These are phyloP conservation scores for Vigna hirtella DNA, from an alignment of 306 rosid genomes.

Conservation along the genomic window DNA sequence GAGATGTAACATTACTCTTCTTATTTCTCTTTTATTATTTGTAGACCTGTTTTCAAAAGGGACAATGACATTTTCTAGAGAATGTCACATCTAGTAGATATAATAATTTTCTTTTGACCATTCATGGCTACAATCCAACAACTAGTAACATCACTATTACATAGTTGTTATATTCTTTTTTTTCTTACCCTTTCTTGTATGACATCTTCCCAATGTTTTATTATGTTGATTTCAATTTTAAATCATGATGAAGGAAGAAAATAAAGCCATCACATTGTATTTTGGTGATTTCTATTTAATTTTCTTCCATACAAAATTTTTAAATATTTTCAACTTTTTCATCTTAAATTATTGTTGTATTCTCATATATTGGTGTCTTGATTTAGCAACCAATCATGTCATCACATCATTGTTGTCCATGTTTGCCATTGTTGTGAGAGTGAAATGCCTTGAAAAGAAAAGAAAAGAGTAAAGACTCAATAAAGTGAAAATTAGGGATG, in stretches of 20 bases:
- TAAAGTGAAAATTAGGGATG: slow-evolving; percentile 26
- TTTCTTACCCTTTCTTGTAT: background rate
- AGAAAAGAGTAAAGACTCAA: background rate
- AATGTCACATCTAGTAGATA: slow-evolving; percentile 9
- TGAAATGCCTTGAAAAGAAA: slow-evolving; percentile 4
- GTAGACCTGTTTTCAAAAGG: background rate
- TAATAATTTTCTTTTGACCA: slow-evolving; percentile 14
- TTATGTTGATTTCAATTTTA: background rate
- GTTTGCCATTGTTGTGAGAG: slow-evolving; percentile 1
- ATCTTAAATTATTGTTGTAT: slow-evolving; percentile 7
- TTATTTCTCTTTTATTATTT: background rate
- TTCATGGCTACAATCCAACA: slow-evolving; percentile 26
- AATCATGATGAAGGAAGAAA: background rate
- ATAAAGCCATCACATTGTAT: no score
- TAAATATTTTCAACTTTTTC: background rate
- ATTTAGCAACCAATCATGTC: slow-evolving; percentile 8
- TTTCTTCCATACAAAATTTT: no score
- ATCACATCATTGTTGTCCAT: slow-evolving; percentile 19
- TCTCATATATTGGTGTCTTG: background rate
- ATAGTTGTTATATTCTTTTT: background rate
- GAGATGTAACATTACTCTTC: background rate
- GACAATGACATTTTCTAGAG: background rate
- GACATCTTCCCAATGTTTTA: background rate
- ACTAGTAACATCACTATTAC: background rate
- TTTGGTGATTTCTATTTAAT: no score